Percentiles rank a stretch among this genome's conserved stretches.
phyloP scores from a whole-genome alignment of 2,329 filamentous ascomycete species.

The Fusarium chlamydosporum region DNA sequence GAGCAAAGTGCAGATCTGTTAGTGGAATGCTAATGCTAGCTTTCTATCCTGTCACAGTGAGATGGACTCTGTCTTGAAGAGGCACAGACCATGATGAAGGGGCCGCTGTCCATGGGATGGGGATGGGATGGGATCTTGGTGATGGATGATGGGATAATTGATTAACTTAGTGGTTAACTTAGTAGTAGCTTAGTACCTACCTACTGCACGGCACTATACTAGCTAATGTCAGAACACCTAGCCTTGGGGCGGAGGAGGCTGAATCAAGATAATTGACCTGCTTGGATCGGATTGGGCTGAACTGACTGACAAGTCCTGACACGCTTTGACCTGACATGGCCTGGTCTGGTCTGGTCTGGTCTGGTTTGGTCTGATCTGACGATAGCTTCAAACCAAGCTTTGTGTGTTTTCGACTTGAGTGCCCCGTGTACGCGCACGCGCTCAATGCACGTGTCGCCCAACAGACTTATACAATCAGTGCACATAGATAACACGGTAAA shows the following conservation, averaged over 20 bases:
- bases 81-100: constrained; percentile 24
- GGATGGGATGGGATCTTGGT: neutral
- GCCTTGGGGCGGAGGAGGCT: constrained; percentile 2
- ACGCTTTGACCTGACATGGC: neutral
- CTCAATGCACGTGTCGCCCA: constrained; percentile 17
- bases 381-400: constrained; percentile 31
- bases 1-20: constrained; percentile 38
- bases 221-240: constrained; percentile 3
- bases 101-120: neutral
- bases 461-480: constrained; percentile 16
- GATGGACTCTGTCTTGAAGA: neutral
- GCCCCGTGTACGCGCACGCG: constrained; percentile 7
- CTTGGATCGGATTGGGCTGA: neutral
- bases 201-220: neutral
- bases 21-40: constrained; percentile 19
- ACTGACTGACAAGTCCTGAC: neutral
- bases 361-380: constrained; percentile 26
- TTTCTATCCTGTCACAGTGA: constrained; percentile 6
- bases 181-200: too few relatives aligned
- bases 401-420: constrained; percentile 10
- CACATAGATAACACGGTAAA: constrained; percentile 20
- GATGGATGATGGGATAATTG: neutral
- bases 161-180: neutral
- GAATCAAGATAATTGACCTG: neutral
- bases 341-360: constrained; percentile 21